Percentiles rank a stretch among this genome's conserved stretches.
These are phyloP conservation scores for Martiniozyma abietophila DNA, from an alignment of 805 yeast species.

Conservation along the genomic window DNA sequence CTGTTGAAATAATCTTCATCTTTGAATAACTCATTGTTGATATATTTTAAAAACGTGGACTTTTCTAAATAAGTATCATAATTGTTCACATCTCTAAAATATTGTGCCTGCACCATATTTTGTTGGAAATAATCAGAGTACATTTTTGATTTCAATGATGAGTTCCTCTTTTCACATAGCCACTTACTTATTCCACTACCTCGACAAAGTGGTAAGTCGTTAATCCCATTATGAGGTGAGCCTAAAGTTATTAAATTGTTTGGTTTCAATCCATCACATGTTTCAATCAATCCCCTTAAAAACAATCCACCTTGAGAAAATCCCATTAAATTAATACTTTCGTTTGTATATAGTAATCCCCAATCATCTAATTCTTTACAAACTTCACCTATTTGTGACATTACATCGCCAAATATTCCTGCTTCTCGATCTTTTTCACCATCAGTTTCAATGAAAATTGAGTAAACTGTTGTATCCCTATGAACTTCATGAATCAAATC, in stretches of 20 bases:
- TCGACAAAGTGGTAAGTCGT: constrained; percentile 56
- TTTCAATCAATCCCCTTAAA: constrained; percentile 55
- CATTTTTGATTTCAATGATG: constrained; percentile 46
- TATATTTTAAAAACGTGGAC: constrained; percentile 52
- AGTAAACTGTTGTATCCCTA: constrained; percentile 46
- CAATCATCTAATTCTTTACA: constrained; percentile 43
- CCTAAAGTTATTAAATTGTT: constrained; percentile 63
- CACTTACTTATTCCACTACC: constrained; percentile 33
- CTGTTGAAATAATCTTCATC: constrained; percentile 31
- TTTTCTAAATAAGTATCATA: constrained; percentile 45
- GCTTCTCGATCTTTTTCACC: constrained; percentile 43
- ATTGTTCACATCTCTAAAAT: constrained; percentile 49
- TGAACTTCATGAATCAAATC: constrained; percentile 32
- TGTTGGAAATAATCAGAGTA: constrained; percentile 51
- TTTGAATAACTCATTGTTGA: constrained; percentile 50
- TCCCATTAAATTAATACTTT: constrained; percentile 68
- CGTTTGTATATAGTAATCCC: constrained; percentile 31
- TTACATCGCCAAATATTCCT: constrained; percentile 52
- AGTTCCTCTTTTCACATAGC: constrained; percentile 49
- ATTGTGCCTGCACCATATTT: constrained; percentile 61
- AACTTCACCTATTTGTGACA: constrained; percentile 42
- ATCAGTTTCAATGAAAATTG: constrained; percentile 42
- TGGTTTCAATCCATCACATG: constrained; percentile 42
- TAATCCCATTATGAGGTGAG: constrained; percentile 70
- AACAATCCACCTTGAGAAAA: constrained; percentile 83